A percentile compares a stretch with the other conserved stretches of the same genome.
phyloP scores from a whole-genome alignment of 345 rosid species.

The Gynandropsis gynandra region DNA sequence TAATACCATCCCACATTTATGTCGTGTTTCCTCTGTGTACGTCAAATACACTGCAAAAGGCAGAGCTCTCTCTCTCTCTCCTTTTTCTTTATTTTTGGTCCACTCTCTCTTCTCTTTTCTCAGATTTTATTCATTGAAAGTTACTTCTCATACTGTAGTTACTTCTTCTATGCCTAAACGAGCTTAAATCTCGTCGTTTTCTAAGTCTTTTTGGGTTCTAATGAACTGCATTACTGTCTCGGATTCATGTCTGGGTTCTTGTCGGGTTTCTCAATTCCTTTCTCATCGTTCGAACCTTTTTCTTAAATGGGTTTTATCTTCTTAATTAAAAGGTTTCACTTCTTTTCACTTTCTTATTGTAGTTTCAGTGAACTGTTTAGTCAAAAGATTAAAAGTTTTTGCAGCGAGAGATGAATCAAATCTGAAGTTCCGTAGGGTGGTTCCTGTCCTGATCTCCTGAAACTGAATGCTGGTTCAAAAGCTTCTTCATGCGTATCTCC shows the following conservation, averaged over 20 bases:
- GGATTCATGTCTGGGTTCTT: not conserved
- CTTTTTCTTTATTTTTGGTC: conserved; percentile 17
- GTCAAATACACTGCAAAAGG: not conserved
- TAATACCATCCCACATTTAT: conserved; percentile 16
- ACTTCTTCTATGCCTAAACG: too few relatives aligned
- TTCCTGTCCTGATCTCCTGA: conserved; percentile 12
- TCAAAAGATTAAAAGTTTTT: conserved; percentile 7
- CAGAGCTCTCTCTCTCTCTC: conserved; percentile 7
- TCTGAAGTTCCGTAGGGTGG: conserved; percentile 2
- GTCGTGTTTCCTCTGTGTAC: conserved; percentile 19
- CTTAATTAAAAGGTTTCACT: conserved; percentile 9
- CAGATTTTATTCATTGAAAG: too few relatives aligned
- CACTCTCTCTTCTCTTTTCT: conserved; percentile 7
- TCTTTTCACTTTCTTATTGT: conserved; percentile 20
- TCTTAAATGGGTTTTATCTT: conserved; percentile 5
- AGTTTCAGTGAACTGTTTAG: conserved; percentile 20
- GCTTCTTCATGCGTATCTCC: not conserved
- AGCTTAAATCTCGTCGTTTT: too few relatives aligned
- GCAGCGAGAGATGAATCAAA: conserved; percentile 2
- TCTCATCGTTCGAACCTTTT: conserved; percentile 16
- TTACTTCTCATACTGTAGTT: too few relatives aligned
- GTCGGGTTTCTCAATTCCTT: not conserved
- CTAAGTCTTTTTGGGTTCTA: too few relatives aligned
- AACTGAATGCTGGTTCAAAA: conserved; percentile 1
- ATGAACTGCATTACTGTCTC: conserved; percentile 7